phyloP scores from a whole-genome alignment of 495 filamentous ascomycete genomes.

The Aspergillus sparsus region DNA sequence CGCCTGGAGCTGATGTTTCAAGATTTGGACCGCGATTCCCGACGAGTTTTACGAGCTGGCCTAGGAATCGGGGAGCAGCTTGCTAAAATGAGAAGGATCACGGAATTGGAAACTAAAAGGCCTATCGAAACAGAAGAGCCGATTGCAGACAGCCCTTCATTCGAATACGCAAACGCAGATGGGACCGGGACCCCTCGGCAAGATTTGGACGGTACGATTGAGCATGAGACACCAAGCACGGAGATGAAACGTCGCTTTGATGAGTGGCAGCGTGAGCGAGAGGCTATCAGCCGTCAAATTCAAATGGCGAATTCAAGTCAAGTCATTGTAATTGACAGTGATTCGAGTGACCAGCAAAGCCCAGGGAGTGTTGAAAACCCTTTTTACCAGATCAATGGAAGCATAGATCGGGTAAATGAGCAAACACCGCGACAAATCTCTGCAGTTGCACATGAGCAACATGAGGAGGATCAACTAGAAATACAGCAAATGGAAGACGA shows the following conservation, averaged over 20 bases:
- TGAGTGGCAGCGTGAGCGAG: slow-evolving; percentile 53
- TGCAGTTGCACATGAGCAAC: background rate
- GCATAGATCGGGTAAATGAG: background rate
- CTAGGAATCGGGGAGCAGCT: slow-evolving; percentile 53
- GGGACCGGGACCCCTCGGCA: slow-evolving; percentile 19
- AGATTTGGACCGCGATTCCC: slow-evolving; percentile 45
- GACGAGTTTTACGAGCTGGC: slow-evolving; percentile 46
- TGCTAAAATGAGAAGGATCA: slow-evolving; percentile 35
- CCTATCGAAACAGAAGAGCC: slow-evolving; percentile 7
- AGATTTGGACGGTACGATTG: slow-evolving; percentile 7
- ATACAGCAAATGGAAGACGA: background rate
- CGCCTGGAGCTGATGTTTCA: slow-evolving; percentile 46
- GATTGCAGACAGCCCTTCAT: slow-evolving; percentile 11
- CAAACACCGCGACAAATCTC: background rate
- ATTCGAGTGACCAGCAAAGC: slow-evolving; percentile 28
- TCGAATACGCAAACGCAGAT: slow-evolving; percentile 2
- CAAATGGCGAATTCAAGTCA: slow-evolving; percentile 48
- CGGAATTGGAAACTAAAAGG: slow-evolving; percentile 19
- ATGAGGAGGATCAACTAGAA: background rate
- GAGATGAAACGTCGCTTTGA: slow-evolving; percentile 37
- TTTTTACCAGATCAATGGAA: background rate
- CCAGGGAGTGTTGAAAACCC: slow-evolving; percentile 9
- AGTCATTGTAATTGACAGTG: slow-evolving; percentile 55
- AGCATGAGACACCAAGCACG: slow-evolving; percentile 20
- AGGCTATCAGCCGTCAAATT: slow-evolving; percentile 53